These are phyloP conservation scores for Cochlearia excelsa DNA, from an alignment of 345 rosid genomes.

Conservation along the genomic window DNA sequence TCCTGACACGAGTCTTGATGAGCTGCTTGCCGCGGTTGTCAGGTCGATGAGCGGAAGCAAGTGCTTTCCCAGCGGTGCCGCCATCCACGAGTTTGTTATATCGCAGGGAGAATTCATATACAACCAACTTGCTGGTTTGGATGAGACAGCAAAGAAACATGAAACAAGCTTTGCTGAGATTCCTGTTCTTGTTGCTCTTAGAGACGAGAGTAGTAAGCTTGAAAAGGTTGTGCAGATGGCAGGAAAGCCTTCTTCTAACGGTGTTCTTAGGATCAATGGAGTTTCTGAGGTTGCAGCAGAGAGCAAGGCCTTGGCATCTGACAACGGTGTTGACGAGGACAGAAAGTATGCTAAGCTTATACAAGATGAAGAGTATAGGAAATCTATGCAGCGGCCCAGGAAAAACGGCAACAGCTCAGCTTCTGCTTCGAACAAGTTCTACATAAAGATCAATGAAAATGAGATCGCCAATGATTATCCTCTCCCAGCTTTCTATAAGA, in stretches of 20 bases:
- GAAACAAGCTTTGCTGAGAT: slow-evolving; percentile 42
- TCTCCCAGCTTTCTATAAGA: slow-evolving; percentile 69
- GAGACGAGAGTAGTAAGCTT: slow-evolving; percentile 44
- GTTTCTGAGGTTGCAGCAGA: slow-evolving; percentile 34
- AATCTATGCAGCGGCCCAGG: slow-evolving; percentile 47
- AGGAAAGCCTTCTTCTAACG: slow-evolving; percentile 31
- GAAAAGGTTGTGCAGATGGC: slow-evolving; percentile 30
- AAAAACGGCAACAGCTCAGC: slow-evolving; percentile 42
- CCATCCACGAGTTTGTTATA: slow-evolving; percentile 50
- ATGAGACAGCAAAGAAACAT: slow-evolving; percentile 48
- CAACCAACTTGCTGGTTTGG: slow-evolving; percentile 66
- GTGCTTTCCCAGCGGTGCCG: slow-evolving; percentile 44
- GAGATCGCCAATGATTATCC: slow-evolving; percentile 86
- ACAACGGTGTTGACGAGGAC: slow-evolving; percentile 49
- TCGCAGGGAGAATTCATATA: slow-evolving; percentile 69
- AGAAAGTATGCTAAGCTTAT: slow-evolving; percentile 58
- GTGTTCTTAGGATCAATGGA: slow-evolving; percentile 43
- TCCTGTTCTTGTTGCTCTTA: slow-evolving; percentile 53
- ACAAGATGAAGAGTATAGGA: slow-evolving; percentile 77
- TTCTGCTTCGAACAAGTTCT: slow-evolving; percentile 47
- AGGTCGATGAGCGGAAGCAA: slow-evolving; percentile 56
- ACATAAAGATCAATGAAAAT: slow-evolving; percentile 78
- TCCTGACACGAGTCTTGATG: slow-evolving; percentile 59
- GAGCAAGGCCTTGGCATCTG: slow-evolving; percentile 22
- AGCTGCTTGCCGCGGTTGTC: slow-evolving; percentile 56